Evolutionary conservation across 202 grass and related monocot genomes (phyloP).

Genomic region (Digitaria exilis): DNA sequence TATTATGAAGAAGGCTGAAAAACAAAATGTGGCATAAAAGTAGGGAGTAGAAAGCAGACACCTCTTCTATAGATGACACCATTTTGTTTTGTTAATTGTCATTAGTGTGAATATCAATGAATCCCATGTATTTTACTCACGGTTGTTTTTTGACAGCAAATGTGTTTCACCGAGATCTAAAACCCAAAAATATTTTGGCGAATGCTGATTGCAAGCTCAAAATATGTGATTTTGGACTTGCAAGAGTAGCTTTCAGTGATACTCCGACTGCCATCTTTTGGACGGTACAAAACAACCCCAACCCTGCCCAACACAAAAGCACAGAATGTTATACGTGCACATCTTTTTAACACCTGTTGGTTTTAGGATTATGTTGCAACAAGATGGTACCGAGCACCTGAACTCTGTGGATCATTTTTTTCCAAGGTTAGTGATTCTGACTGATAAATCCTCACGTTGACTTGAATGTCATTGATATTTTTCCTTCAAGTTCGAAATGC

Average conservation of each 20-base stretch:
- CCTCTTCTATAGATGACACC: background rate
- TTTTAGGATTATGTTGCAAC: slow-evolving; percentile 71
- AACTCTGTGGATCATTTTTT: slow-evolving; percentile 69
- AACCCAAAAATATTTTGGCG: slow-evolving; percentile 71
- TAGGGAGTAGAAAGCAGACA: background rate
- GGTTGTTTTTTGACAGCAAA: slow-evolving; percentile 46
- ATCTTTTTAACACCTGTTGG: background rate
- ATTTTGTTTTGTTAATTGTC: background rate
- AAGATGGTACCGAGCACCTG: slow-evolving; percentile 68
- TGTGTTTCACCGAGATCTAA: slow-evolving; percentile 66
- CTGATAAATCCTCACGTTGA: background rate
- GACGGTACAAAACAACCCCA: slow-evolving; percentile 40
- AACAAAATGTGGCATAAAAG: background rate
- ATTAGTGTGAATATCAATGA: background rate
- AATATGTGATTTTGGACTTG: slow-evolving; percentile 69
- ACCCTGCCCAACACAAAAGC: background rate
- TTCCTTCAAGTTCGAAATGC: too few species aligned
- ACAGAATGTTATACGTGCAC: background rate
- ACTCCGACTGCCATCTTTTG: slow-evolving; percentile 74
- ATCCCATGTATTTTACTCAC: background rate
- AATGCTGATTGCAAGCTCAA: slow-evolving; percentile 73
- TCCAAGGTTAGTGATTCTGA: slow-evolving; percentile 48
- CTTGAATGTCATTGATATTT: background rate
- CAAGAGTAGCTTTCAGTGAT: slow-evolving; percentile 66
- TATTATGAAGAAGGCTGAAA: background rate